Evolutionary conservation across 2,329 filamentous ascomycete genomes (phyloP), one percentile per base, ranked within the genome.

Genomic region (Fusarium chaquense): DNA sequence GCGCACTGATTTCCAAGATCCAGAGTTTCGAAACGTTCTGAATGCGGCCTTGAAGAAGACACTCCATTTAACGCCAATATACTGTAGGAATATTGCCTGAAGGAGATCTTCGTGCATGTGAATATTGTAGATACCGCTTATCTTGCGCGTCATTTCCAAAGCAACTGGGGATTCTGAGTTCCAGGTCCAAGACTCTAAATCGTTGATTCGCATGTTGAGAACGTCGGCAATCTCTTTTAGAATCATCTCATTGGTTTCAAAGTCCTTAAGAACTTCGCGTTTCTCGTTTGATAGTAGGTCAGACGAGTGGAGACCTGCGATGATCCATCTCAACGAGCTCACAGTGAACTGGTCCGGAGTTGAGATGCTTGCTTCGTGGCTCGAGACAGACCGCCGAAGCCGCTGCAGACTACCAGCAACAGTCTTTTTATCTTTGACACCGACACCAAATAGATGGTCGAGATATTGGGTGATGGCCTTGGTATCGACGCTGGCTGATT

Each of bases 21-120:
- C 73, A 3, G 71, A 74, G 13, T 73, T 65, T 38, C 78, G 79
- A 54, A 80, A 77, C 0, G 35, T 33, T 7, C 46, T 65, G 41
- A 86, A 81, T 0, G 70, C 74, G 0, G 54, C 15, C 51, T 83
- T 85, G 52, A 86, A 71, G 36, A 80, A 79, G 0, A 82, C 79
- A 3, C 83, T 83, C 81, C 83, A 84, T 32, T 79, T 82, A 16
- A 83, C 76, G 3, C 84, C 84, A 28, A 87, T 78, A 54, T 82
- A 84, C 46, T 87, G 83, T 0, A 86, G 73, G n/a, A 87, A 81
- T 2, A 87, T 79, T 1, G 83, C 83, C 55, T 86, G 83, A 2
- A 86, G 78, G 1, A 85, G 78, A 33, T 87, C 84, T 64, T 86
- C 83, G 36, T 86, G 82, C 82, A 86, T 85, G 61, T 81, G 79